phyloP scores from a whole-genome alignment of 192 early-diverging fungal species.

The Cladochytrium replicatum region DNA sequence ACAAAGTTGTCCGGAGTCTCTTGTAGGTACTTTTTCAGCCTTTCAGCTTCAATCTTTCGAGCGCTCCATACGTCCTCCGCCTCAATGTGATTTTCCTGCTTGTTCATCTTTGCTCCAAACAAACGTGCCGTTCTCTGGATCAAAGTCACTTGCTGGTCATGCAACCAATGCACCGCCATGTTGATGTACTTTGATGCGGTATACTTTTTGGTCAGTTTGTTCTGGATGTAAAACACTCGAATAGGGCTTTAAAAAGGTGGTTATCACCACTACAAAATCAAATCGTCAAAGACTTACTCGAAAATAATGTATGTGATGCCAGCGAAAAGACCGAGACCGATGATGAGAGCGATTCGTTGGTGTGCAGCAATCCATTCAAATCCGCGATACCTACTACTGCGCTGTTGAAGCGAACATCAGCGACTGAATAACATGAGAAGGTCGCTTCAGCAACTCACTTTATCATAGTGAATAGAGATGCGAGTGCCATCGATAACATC shows the following conservation, averaged over 20 bases:
- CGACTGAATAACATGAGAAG: constrained; percentile 46
- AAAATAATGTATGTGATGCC: constrained; percentile 75
- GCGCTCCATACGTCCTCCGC: constrained; percentile 39
- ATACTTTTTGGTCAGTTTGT: constrained; percentile 74
- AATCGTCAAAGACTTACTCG: too few species aligned
- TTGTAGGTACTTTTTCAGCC: constrained; percentile 45
- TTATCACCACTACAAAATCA: too few species aligned
- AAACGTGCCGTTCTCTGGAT: constrained; percentile 12
- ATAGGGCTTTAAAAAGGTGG: too few species aligned
- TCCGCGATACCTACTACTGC: background rate
- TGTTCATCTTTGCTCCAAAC: background rate
- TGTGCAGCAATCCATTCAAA: background rate
- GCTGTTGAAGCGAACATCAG: too few species aligned
- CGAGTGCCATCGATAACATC: constrained; percentile 53
- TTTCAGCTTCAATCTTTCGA: constrained; percentile 42
- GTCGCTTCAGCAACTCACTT: constrained; percentile 21
- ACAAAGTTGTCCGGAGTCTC: constrained; percentile 66
- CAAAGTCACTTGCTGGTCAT: constrained; percentile 15
- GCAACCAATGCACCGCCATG: constrained; percentile 12
- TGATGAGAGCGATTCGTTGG: constrained; percentile 13
- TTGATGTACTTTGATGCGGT: constrained; percentile 50
- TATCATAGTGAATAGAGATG: constrained; percentile 37
- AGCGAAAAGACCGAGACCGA: constrained; percentile 66
- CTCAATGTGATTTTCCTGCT: background rate
- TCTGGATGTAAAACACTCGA: constrained; percentile 78